Conservation (phyloP, 2,329 filamentous ascomycete species). For the Berkeleyomyces rouxiae region DNA sequence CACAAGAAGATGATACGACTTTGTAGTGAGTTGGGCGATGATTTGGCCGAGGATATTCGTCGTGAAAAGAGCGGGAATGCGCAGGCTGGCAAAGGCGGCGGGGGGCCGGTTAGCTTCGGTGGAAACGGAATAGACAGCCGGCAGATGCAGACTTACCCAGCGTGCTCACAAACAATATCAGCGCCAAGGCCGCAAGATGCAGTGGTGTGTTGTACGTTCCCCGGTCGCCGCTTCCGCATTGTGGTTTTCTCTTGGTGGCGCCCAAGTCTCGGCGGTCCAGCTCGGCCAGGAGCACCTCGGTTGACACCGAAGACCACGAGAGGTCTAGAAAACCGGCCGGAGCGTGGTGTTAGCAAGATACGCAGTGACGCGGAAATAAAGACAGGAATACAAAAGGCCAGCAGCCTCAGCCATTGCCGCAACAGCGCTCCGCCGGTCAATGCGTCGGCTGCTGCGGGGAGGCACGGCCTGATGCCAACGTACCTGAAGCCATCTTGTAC, state of each 20-base stretch:
- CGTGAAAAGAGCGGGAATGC: conserved; percentile 50
- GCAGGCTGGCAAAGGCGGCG: conserved; percentile 31
- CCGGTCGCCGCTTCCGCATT: conserved; percentile 32
- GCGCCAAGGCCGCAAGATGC: conserved; percentile 50
- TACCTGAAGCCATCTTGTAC: not conserved
- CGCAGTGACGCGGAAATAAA: not conserved
- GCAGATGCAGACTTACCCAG: conserved; percentile 26
- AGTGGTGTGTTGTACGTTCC: conserved; percentile 48
- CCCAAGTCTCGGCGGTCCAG: conserved; percentile 28
- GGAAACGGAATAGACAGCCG: not conserved
- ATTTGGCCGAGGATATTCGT: conserved; percentile 23
- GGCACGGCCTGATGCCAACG: not conserved
- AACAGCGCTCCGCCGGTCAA: not conserved
- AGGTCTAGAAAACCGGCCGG: conserved; percentile 7
- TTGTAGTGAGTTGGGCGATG: conserved; percentile 21
- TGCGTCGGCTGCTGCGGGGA: not conserved
- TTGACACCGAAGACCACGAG: conserved; percentile 34
- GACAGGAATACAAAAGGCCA: not conserved
- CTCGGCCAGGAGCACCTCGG: conserved; percentile 35
- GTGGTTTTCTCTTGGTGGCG: conserved; percentile 25
- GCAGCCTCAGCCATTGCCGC: not conserved
- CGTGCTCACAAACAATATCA: conserved; percentile 47
- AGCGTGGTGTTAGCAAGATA: not conserved
- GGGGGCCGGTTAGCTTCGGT: not conserved
- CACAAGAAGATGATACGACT: conserved; percentile 46